Evolutionary conservation across 1,284 basidiomycete species (phyloP).

Genomic region (Ganoderma lucidum): DNA sequence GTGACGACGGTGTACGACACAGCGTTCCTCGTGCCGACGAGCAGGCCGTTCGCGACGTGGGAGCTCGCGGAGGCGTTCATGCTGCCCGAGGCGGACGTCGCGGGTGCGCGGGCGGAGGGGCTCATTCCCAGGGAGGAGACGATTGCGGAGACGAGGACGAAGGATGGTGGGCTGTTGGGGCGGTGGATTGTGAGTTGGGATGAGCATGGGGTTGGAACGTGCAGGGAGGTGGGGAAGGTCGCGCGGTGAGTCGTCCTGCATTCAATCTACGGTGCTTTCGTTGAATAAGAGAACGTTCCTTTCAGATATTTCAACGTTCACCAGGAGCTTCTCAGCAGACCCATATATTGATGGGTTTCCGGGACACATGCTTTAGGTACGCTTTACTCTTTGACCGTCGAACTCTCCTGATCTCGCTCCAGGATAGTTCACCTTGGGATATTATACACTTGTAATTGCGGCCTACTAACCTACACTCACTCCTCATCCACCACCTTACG

Average conservation of each 20-base stretch:
- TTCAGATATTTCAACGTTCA: slow-evolving; percentile 85
- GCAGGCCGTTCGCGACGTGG: slow-evolving; percentile 83
- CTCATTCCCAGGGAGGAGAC: slow-evolving; percentile 70
- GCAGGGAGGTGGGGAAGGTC: slow-evolving; percentile 65
- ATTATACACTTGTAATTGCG: slow-evolving; percentile 7
- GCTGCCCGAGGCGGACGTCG: slow-evolving; percentile 51
- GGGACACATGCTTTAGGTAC: background rate
- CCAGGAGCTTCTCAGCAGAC: slow-evolving; percentile 67
- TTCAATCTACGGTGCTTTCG: slow-evolving; percentile 6
- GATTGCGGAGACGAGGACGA: slow-evolving; percentile 76
- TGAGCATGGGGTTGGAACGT: slow-evolving; percentile 65
- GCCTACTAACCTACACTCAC: slow-evolving; percentile 11
- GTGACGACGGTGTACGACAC: slow-evolving; percentile 79
- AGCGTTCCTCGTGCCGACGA: slow-evolving; percentile 73
- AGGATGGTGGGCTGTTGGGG: slow-evolving; percentile 71
- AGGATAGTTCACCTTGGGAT: slow-evolving; percentile 16
- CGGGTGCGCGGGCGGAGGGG: slow-evolving; percentile 43
- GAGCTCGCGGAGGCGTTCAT: slow-evolving; percentile 68
- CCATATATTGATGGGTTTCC: slow-evolving; percentile 19
- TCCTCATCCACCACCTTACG: slow-evolving; percentile 10
- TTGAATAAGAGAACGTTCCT: slow-evolving; percentile 2
- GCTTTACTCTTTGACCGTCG: background rate
- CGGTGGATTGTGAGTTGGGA: slow-evolving; percentile 83
- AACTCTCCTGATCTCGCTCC: background rate
- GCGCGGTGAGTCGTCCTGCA: slow-evolving; percentile 59